Conservation (phyloP, 73 alveolate genomes). For the Stentor roeselii region DNA sequence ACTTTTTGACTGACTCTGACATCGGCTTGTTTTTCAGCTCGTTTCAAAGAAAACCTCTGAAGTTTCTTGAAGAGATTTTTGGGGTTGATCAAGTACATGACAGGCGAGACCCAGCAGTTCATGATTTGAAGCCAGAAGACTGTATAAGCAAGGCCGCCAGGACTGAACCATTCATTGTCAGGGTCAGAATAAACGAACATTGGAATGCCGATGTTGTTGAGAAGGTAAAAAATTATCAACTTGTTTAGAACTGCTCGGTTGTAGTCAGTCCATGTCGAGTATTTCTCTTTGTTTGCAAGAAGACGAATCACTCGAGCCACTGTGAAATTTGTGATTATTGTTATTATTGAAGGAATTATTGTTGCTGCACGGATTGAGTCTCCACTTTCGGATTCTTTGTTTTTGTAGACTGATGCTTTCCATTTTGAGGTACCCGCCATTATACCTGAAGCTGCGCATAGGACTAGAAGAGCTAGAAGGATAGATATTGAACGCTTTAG, state of each 20-base stretch:
- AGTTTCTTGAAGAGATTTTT: background rate
- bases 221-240: background rate
- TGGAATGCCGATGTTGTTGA: background rate
- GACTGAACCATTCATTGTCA: background rate
- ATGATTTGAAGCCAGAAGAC: background rate
- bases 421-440: background rate
- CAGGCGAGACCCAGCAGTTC: background rate
- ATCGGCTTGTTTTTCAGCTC: background rate
- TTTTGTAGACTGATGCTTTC: background rate
- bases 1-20: background rate
- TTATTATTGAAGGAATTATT: background rate
- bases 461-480: slow-evolving; percentile 4
- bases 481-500: slow-evolving; percentile 24
- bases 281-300: background rate
- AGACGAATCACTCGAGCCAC: background rate
- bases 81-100: background rate
- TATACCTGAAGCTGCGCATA: background rate
- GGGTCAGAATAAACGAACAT: too few relatives aligned
- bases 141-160: background rate
- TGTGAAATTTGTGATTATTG: background rate
- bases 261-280: slow-evolving; percentile 3
- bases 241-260: background rate
- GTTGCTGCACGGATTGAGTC: background rate
- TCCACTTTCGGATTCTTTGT: background rate
- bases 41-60: slow-evolving; percentile 5